Percentiles rank a stretch among this genome's conserved stretches.
These are phyloP conservation scores for Picea abies DNA, from an alignment of 83 land plant genomes.

Conservation along the genomic window DNA sequence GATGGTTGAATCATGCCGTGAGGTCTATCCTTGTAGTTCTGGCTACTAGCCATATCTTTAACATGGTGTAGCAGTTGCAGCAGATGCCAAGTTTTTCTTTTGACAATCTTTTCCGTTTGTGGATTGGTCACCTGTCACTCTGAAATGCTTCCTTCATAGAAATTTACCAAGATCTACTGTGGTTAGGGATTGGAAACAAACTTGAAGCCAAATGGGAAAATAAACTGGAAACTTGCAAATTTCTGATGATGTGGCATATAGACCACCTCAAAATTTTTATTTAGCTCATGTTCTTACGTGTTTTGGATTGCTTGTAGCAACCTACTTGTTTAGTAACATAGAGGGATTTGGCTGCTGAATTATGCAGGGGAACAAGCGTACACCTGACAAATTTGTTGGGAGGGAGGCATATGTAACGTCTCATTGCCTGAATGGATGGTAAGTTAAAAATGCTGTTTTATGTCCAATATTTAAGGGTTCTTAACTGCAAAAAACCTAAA, in stretches of 20 bases:
- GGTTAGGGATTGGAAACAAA: background rate
- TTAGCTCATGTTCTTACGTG: background rate
- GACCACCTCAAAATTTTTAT: background rate
- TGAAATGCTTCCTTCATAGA: background rate
- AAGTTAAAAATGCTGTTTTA: slow-evolving; percentile 16
- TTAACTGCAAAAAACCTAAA: background rate
- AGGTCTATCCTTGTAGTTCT: no score
- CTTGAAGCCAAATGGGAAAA: background rate
- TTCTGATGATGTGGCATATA: slow-evolving; percentile 1
- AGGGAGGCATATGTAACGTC: slow-evolving; percentile 86
- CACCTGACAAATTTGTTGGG: slow-evolving; percentile 92
- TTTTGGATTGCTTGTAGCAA: background rate
- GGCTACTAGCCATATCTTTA: no score
- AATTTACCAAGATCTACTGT: background rate
- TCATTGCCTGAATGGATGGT: slow-evolving; percentile 94
- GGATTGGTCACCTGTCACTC: background rate
- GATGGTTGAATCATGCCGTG: no score
- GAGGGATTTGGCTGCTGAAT: background rate
- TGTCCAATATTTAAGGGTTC: background rate
- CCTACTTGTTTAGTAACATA: background rate
- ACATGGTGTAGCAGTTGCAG: background rate
- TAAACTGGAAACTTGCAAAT: background rate
- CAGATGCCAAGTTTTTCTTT: background rate
- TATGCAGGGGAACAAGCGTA: slow-evolving; percentile 84
- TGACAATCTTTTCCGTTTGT: background rate